Evolutionary conservation across 805 yeast species (phyloP), one percentile per base, ranked within the genome.

Genomic region (Saccharomycopsis vini): DNA sequence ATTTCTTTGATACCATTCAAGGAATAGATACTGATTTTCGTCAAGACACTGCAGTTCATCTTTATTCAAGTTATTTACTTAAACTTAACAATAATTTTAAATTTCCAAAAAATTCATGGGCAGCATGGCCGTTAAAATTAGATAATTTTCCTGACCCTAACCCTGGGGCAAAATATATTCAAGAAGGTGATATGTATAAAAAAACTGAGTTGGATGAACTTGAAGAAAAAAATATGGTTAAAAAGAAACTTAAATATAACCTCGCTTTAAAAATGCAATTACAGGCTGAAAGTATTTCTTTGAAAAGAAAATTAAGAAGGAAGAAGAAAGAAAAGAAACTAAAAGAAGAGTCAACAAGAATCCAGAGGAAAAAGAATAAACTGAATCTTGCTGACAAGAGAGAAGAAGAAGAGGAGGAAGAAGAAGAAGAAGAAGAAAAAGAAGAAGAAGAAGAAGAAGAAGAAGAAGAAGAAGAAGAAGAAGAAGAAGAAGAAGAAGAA

Each of bases 1-100:
- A 60, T 12, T 24, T 7, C 12, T 7, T 6, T 7, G 12, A 24
- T 7, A 24, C 12, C 6, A 15, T 36, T 3, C 31, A 37, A 10
- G 13, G 13, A 5, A 29, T 42, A 20, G 85, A 81, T 50, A 63
- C 63, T 12, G 68, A 68, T 1, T 73, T 69, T 47, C 59, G 77
- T 26, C 59, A 59, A 10, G 88, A 84, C 58, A 60, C 83, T 24
- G 71, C 81, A 0, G 54, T 75, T 2, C 95, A 84, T 59, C 59
- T 85, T 3, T 84, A 81, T 56, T 71, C 82, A 20, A 56, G 78
- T 0, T 64, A 66, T 46, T 61, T 83, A 23, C 57, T 69, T 42
- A 71, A 62, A 44, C 59, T 54, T 36, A 61, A 61, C 40, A 61
- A 60, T 44, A 58, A 42, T 30, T 43, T 47, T 64, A 65, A 61